Percentiles rank a stretch among this genome's conserved stretches.
These are phyloP conservation scores for Diddensiella caesifluorescens DNA, from an alignment of 805 yeast species.

Conservation along the genomic window DNA sequence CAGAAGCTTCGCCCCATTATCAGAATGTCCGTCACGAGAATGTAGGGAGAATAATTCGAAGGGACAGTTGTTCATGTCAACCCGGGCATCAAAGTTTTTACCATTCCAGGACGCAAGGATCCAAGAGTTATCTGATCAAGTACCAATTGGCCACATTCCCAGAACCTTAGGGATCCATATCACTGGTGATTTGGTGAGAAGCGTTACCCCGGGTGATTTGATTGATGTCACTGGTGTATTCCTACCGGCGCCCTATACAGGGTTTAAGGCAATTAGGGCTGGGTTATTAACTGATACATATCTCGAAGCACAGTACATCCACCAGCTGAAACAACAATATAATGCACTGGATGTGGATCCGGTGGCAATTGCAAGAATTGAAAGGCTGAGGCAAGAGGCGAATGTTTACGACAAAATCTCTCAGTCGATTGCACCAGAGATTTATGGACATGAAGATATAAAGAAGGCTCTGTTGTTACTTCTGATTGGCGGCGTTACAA, in stretches of 20 bases:
- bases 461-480: constrained; percentile 82
- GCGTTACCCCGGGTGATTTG: constrained; percentile 87
- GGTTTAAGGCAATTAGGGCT: constrained; percentile 86
- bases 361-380: constrained; percentile 52
- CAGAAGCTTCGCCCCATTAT: constrained; percentile 78
- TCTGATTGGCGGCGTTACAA: constrained; percentile 92
- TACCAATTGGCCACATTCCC: constrained; percentile 97
- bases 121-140: constrained; percentile 93
- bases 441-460: constrained; percentile 88
- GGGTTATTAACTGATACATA: constrained; percentile 93
- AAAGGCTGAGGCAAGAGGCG: constrained; percentile 52
- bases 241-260: constrained; percentile 93
- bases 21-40: constrained; percentile 76
- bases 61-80: constrained; percentile 86
- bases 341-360: constrained; percentile 55
- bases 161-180: constrained; percentile 78
- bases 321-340: constrained; percentile 85
- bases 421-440: constrained; percentile 93
- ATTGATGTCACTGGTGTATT: constrained; percentile 91
- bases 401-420: constrained; percentile 77
- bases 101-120: constrained; percentile 94
- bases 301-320: constrained; percentile 77
- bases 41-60: constrained; percentile 74
- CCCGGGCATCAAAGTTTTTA: constrained; percentile 92
- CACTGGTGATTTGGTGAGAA: constrained; percentile 86